Percentiles rank a stretch among this genome's conserved stretches.
Evolutionary conservation across 225 moss, liverwort and hornwort species (phyloP).

Genomic region (Neckera pumila): DNA sequence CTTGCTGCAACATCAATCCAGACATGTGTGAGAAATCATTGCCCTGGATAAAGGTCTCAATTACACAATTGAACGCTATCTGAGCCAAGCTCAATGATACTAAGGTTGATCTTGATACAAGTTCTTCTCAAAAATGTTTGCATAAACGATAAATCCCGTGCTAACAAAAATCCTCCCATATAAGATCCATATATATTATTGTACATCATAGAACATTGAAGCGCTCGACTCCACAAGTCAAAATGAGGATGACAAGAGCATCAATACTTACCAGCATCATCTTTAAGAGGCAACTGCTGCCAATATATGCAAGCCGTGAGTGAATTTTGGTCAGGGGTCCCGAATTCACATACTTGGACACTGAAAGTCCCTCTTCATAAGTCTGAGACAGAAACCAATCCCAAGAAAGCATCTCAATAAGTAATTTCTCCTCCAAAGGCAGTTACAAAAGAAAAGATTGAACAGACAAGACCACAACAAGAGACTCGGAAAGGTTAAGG

Average conservation of each 20-base stretch:
- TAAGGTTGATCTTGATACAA: neutral
- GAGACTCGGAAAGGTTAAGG: neutral
- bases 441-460: neutral
- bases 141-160: neutral
- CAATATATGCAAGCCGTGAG: conserved; percentile 77
- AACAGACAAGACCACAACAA: neutral
- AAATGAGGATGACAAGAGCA: neutral
- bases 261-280: conserved; percentile 65
- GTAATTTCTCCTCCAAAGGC: neutral
- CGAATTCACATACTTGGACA: conserved; percentile 72
- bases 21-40: neutral
- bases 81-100: neutral
- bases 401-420: neutral
- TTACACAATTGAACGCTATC: neutral
- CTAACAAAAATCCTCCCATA: neutral
- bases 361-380: conserved; percentile 88
- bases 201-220: neutral
- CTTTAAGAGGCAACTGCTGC: conserved; percentile 77
- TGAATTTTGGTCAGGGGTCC: conserved; percentile 51
- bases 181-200: neutral
- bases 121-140: neutral
- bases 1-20: conserved; percentile 37
- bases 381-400: conserved; percentile 45
- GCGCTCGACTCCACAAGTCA: neutral
- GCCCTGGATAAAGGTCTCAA: neutral